Conservation (phyloP, 768 basidiomycete genomes). For the Lactarius evosmus region DNA sequence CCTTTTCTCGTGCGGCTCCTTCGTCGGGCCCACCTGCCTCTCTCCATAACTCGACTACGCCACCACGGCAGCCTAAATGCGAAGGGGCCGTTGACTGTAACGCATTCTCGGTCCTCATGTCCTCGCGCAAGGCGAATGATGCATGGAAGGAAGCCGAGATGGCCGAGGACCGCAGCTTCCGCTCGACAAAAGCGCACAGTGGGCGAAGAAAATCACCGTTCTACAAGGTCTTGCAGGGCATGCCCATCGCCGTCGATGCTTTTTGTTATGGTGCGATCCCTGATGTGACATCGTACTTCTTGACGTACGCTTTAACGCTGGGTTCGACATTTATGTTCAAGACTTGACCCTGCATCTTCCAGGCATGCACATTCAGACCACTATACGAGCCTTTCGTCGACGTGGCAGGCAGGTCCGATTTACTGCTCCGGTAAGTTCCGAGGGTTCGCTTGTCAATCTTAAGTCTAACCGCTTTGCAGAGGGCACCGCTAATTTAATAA, state of each 20-base stretch:
- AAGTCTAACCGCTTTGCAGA: constrained; percentile 36
- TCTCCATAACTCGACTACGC: constrained; percentile 26
- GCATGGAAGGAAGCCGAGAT: constrained; percentile 79
- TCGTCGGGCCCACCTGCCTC: constrained; percentile 2
- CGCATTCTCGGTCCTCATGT: constrained; percentile 85
- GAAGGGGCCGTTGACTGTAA: constrained; percentile 33
- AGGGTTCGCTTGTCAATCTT: constrained; percentile 4
- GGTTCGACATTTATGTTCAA: not conserved
- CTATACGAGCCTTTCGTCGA: constrained; percentile 86
- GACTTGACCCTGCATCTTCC: constrained; percentile 1
- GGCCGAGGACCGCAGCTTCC: constrained; percentile 47
- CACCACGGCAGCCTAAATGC: constrained; percentile 18
- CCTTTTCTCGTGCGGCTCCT: constrained; percentile 21
- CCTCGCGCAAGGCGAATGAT: constrained; percentile 74
- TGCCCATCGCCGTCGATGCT: constrained; percentile 98
- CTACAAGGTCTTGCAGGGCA: constrained; percentile 92
- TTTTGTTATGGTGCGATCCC: constrained; percentile 94
- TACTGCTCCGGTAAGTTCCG: constrained; percentile 73
- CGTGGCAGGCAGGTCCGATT: constrained; percentile 89
- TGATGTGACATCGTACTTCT: constrained; percentile 83
- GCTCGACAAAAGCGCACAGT: constrained; percentile 45
- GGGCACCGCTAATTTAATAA: constrained; percentile 87
- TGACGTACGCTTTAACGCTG: constrained; percentile 56
- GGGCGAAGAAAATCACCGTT: constrained; percentile 81
- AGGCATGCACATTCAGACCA: constrained; percentile 98